These are phyloP conservation scores for Neoscytalidium dimidiatum DNA, from an alignment of 2,329 filamentous ascomycete species.

Conservation along the genomic window DNA sequence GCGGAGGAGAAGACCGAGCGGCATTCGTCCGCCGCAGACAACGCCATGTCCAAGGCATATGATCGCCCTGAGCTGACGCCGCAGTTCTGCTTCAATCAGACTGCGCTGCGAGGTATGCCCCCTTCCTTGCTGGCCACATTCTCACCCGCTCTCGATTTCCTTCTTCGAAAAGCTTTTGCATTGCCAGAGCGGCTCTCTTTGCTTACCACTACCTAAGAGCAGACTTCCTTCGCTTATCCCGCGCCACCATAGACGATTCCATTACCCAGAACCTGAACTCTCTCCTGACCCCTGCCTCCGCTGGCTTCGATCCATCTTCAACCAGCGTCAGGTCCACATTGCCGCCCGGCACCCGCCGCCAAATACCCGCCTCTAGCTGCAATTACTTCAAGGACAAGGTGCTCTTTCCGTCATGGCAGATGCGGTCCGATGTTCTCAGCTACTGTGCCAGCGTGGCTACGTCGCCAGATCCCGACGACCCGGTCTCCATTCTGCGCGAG, in stretches of 20 bases:
- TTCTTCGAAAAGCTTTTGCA: not conserved
- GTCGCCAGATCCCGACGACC: constrained; percentile 83
- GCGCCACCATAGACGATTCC: constrained; percentile 84
- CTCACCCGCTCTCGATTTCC: not conserved
- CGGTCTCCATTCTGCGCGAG: constrained; percentile 69
- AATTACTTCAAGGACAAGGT: constrained; percentile 72
- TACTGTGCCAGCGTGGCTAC: constrained; percentile 91
- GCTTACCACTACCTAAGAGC: constrained; percentile 16
- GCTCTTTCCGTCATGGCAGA: constrained; percentile 87
- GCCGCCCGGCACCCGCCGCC: constrained; percentile 45
- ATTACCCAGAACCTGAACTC: constrained; percentile 94
- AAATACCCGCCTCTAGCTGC: constrained; percentile 66
- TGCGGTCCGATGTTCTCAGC: constrained; percentile 76
- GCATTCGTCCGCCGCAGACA: not conserved
- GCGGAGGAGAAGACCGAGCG: constrained; percentile 8
- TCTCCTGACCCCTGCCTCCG: constrained; percentile 71
- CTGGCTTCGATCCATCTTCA: constrained; percentile 76
- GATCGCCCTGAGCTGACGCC: constrained; percentile 46
- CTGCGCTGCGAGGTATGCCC: constrained; percentile 48
- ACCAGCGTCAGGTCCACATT: constrained; percentile 65
- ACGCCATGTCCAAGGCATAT: constrained; percentile 44
- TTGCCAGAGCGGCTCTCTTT: not conserved
- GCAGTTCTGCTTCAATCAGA: constrained; percentile 55
- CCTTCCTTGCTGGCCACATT: not conserved
- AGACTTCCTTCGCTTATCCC: constrained; percentile 91